Evolutionary conservation across 179 eudicot genomes (phyloP).

Genomic region (Silene noctiflora): DNA sequence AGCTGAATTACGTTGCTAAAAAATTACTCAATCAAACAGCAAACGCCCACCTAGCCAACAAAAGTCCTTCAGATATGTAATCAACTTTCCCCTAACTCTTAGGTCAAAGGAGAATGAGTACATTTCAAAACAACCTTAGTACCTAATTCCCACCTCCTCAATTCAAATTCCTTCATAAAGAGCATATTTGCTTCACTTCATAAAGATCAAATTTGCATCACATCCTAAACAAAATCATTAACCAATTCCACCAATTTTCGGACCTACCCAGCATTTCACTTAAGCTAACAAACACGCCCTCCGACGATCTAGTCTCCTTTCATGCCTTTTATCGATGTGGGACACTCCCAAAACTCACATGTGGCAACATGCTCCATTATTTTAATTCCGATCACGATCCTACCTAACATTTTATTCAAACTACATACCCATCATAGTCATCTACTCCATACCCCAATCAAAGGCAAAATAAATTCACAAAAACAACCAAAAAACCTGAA

Average conservation of each 20-base stretch:
- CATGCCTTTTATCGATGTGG: neutral
- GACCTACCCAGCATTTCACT: neutral
- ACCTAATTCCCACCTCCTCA: too few species aligned
- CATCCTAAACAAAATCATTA: neutral
- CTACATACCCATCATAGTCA: neutral
- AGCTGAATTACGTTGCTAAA: too few species aligned
- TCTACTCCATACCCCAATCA: neutral
- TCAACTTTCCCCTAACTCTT: too few species aligned
- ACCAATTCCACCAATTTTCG: neutral
- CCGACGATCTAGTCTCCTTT: neutral
- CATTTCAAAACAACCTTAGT: too few species aligned
- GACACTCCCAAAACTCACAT: neutral
- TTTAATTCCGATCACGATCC: neutral
- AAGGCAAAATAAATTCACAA: neutral
- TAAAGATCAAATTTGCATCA: too few species aligned
- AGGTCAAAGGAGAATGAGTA: too few species aligned
- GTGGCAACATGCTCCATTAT: neutral
- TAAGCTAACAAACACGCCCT: neutral
- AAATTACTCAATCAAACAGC: too few species aligned
- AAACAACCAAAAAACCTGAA: neutral
- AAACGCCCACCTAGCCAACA: too few species aligned
- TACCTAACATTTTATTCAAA: neutral
- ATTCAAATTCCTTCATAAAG: too few species aligned
- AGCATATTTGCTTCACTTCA: too few species aligned
- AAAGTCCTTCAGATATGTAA: too few species aligned